Conservation (phyloP, 148 eudicot genomes). For the Polygonum maritimum region DNA sequence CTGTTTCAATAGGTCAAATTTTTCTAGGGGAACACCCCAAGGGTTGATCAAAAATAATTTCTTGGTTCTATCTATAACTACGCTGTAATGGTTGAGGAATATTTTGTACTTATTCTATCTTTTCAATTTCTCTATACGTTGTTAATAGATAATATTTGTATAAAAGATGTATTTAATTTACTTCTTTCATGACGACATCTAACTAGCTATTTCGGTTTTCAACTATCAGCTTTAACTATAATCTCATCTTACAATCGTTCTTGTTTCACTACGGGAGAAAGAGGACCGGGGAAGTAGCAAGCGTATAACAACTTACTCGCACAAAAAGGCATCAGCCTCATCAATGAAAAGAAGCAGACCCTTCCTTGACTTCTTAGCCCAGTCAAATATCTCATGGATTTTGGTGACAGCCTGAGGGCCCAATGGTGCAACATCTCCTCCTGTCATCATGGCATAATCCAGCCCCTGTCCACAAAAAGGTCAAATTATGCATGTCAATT, state of each 20-base stretch:
- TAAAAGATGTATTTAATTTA: no score
- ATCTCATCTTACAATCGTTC: neutral
- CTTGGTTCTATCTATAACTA: neutral
- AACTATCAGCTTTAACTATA: no score
- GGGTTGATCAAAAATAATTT: no score
- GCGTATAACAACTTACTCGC: slow-evolving; percentile 63
- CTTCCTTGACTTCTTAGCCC: slow-evolving; percentile 85
- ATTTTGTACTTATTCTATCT: neutral
- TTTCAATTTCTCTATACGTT: neutral
- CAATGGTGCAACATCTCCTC: slow-evolving; percentile 95
- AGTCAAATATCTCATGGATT: slow-evolving; percentile 95
- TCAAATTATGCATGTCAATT: neutral
- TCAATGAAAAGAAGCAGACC: slow-evolving; percentile 90
- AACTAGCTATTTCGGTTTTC: no score
- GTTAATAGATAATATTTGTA: no score
- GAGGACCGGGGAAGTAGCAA: neutral
- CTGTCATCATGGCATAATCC: slow-evolving; percentile 99
- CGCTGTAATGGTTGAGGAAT: neutral
- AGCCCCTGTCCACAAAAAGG: slow-evolving; percentile 48
- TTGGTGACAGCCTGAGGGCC: slow-evolving; percentile 96
- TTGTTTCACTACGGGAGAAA: neutral
- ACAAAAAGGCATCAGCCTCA: slow-evolving; percentile 95
- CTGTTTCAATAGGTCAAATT: neutral
- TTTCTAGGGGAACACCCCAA: neutral
- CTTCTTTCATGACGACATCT: no score